Evolutionary conservation across 2,329 filamentous ascomycete genomes (phyloP).

Genomic region (Massarina eburnea): DNA sequence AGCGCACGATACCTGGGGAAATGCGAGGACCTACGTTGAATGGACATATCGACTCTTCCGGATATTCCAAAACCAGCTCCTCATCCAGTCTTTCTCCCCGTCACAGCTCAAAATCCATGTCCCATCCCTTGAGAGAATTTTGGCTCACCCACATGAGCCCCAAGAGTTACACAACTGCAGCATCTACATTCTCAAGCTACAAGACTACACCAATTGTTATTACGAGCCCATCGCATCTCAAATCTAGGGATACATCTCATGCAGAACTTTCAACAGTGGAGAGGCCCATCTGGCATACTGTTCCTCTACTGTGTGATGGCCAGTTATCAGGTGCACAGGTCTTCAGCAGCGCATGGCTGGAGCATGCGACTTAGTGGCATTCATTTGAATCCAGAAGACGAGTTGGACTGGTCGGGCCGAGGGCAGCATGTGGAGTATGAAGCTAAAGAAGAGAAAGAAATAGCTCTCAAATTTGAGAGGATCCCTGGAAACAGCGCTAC

Average conservation of each 20-base stretch:
- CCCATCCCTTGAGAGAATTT: not conserved
- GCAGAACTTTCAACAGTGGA: not conserved
- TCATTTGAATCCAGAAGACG: slow-evolving; percentile 5
- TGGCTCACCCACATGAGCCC: slow-evolving; percentile 1
- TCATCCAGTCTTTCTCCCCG: too few species aligned
- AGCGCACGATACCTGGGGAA: too few species aligned
- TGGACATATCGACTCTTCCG: too few species aligned
- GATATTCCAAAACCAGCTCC: too few species aligned
- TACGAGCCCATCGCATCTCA: slow-evolving; percentile 3
- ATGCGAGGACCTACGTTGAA: too few species aligned
- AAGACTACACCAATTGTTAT: slow-evolving; percentile 2
- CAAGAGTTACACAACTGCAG: slow-evolving; percentile 3
- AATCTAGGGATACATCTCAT: not conserved
- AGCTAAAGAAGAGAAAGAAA: slow-evolving; percentile 2
- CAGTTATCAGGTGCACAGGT: not conserved
- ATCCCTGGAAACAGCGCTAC: slow-evolving; percentile 5
- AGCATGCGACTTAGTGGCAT: slow-evolving; percentile 2
- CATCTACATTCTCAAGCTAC: too few species aligned
- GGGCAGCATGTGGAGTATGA: slow-evolving; percentile 19
- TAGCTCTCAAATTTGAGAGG: slow-evolving; percentile 2
- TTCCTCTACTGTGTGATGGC: not conserved
- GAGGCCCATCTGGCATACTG: not conserved
- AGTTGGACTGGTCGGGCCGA: slow-evolving; percentile 21
- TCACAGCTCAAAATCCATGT: too few species aligned
- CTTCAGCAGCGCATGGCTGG: not conserved